Evolutionary conservation across 768 basidiomycete species (phyloP).

Genomic region (Calocybe gangraenosa): DNA sequence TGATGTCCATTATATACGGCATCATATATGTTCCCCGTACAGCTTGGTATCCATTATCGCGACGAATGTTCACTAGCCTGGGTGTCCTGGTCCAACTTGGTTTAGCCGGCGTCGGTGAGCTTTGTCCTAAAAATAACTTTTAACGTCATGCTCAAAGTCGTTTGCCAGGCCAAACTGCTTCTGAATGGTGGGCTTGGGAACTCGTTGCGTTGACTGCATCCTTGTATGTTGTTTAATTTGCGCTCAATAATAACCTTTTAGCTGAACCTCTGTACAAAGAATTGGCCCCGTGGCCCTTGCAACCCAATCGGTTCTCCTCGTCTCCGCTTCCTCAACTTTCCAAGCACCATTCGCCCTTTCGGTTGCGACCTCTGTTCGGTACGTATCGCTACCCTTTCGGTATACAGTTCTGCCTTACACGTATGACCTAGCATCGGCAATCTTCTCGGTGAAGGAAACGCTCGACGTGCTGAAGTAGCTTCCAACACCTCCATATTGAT

Average conservation of each 20-base stretch:
- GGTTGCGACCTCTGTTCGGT: neutral
- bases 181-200: constrained; percentile 99
- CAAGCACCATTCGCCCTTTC: neutral
- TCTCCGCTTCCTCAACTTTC: constrained; percentile 29
- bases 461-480: constrained; percentile 9
- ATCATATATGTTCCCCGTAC: constrained; percentile 53
- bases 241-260: neutral
- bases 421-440: constrained; percentile 9
- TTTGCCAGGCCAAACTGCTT: constrained; percentile 63
- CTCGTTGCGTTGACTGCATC: constrained; percentile 57
- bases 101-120: constrained; percentile 71
- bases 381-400: constrained; percentile 33
- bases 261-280: constrained; percentile 26
- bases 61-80: constrained; percentile 59
- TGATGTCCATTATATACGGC: constrained; percentile 58
- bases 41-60: constrained; percentile 78
- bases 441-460: constrained; percentile 11
- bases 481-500: constrained; percentile 58
- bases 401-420: constrained; percentile 55
- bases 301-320: constrained; percentile 79
- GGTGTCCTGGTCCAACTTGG: constrained; percentile 70
- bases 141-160: neutral
- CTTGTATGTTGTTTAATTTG: constrained; percentile 26
- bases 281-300: constrained; percentile 80
- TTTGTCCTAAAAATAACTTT: neutral